These are phyloP conservation scores for Quaeritorhiza haematococci DNA, from an alignment of 371 early-diverging fungal genomes.

Conservation along the genomic window DNA sequence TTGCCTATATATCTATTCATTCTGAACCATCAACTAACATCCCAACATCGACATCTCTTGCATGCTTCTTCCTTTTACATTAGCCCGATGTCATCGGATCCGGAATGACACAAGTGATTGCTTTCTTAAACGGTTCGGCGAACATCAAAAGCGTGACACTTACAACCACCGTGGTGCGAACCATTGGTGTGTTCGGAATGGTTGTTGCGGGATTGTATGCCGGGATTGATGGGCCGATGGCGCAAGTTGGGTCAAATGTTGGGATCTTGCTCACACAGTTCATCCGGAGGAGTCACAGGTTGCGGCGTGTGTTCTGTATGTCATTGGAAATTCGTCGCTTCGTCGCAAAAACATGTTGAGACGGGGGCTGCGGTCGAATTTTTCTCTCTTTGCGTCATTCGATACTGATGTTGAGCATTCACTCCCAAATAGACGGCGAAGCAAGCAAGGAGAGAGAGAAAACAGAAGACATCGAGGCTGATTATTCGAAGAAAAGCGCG, in stretches of 20 bases:
- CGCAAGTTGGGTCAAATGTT: not conserved
- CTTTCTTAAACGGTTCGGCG: constrained; percentile 27
- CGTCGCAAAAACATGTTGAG: no score
- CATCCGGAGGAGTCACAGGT: not conserved
- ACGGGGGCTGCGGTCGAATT: no score
- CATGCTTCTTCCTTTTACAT: not conserved
- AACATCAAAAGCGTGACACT: constrained; percentile 13
- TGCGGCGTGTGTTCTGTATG: not conserved
- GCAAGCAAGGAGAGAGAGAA: no score
- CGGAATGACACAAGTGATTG: constrained; percentile 35
- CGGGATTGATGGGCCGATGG: constrained; percentile 13
- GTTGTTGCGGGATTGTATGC: constrained; percentile 27
- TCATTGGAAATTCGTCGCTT: no score
- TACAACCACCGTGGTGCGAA: constrained; percentile 1
- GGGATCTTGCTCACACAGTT: not conserved
- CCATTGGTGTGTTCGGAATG: constrained; percentile 26
- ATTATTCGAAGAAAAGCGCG: no score
- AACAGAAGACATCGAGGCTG: no score
- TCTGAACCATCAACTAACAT: no score
- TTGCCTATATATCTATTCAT: no score
- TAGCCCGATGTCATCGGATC: constrained; percentile 27
- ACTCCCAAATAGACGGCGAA: no score
- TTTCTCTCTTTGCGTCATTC: no score
- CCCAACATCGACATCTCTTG: no score
- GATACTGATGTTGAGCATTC: no score